Conservation (phyloP, 306 rosid species). For the Rosa lucieae region DNA sequence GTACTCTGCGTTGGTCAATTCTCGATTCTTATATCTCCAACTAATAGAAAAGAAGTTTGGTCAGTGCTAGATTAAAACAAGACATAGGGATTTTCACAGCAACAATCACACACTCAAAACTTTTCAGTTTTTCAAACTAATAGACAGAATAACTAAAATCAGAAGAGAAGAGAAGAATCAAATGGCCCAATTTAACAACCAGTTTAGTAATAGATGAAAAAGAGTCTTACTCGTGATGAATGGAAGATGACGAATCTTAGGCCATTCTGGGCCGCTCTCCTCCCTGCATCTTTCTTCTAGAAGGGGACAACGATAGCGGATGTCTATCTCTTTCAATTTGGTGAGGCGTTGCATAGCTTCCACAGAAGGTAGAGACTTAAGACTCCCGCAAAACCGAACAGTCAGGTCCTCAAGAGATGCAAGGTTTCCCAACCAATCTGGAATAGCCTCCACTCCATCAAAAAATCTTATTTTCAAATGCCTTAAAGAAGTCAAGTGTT, state of each 20-base stretch:
- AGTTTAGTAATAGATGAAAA: not conserved
- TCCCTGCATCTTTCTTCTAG: not conserved
- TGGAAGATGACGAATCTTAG: not conserved
- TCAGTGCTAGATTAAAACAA: too few relatives aligned
- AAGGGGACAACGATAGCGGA: not conserved
- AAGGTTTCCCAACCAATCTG: not conserved
- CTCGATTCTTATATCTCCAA: too few relatives aligned
- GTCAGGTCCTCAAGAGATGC: not conserved
- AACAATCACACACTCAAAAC: too few relatives aligned
- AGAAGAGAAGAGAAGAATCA: too few relatives aligned
- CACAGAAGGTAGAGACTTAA: not conserved
- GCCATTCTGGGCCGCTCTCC: not conserved
- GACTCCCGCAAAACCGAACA: rapidly evolving
- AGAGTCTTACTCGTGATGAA: not conserved
- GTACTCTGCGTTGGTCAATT: not conserved
- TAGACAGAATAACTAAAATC: too few relatives aligned
- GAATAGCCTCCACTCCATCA: not conserved
- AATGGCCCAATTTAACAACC: too few relatives aligned
- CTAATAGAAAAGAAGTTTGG: too few relatives aligned
- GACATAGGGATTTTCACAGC: too few relatives aligned
- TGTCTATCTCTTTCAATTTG: not conserved
- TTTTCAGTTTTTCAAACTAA: too few relatives aligned
- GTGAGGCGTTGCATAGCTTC: not conserved
- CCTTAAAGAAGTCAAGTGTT: not conserved
- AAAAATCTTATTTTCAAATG: rapidly evolving